phyloP scores from a whole-genome alignment of 768 basidiomycete genomes.

The Tylopilus balloui region DNA sequence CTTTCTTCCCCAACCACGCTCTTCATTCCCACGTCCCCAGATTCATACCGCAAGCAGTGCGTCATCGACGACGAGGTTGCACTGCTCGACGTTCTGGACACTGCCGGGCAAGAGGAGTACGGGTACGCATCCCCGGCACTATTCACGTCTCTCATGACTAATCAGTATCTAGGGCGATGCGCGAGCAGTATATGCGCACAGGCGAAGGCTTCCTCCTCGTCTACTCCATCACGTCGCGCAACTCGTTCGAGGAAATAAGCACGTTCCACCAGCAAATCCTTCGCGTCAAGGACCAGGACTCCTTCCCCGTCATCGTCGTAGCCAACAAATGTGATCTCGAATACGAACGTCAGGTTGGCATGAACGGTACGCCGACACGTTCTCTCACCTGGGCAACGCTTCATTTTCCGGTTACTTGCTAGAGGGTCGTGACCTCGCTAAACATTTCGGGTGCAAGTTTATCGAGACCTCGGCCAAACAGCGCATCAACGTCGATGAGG shows the following conservation, averaged over 20 bases:
- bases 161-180: slow-evolving; percentile 71
- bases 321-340: slow-evolving; percentile 98
- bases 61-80: slow-evolving; percentile 99
- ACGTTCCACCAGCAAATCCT: slow-evolving; percentile 96
- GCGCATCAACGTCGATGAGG: slow-evolving; percentile 94
- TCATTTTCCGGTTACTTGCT: slow-evolving; percentile 7
- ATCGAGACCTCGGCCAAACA: slow-evolving; percentile 97
- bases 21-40: slow-evolving; percentile 35
- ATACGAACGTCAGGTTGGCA: slow-evolving; percentile 93
- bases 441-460: slow-evolving; percentile 90
- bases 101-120: slow-evolving; percentile 98
- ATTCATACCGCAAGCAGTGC: slow-evolving; percentile 96
- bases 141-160: slow-evolving; percentile 1
- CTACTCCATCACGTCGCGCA: slow-evolving; percentile 96
- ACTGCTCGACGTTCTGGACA: slow-evolving; percentile 92
- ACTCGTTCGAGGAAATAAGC: slow-evolving; percentile 96
- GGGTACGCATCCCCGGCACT: slow-evolving; percentile 54
- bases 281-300: slow-evolving; percentile 93
- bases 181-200: slow-evolving; percentile 98
- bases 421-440: slow-evolving; percentile 98
- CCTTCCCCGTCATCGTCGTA: slow-evolving; percentile 92
- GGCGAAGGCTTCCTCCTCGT: slow-evolving; percentile 98
- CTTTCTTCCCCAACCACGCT: background rate
- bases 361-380: slow-evolving; percentile 61
- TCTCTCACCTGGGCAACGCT: background rate